Evolutionary conservation across 768 basidiomycete genomes (phyloP).

Genomic region (Asterophora parasitica): DNA sequence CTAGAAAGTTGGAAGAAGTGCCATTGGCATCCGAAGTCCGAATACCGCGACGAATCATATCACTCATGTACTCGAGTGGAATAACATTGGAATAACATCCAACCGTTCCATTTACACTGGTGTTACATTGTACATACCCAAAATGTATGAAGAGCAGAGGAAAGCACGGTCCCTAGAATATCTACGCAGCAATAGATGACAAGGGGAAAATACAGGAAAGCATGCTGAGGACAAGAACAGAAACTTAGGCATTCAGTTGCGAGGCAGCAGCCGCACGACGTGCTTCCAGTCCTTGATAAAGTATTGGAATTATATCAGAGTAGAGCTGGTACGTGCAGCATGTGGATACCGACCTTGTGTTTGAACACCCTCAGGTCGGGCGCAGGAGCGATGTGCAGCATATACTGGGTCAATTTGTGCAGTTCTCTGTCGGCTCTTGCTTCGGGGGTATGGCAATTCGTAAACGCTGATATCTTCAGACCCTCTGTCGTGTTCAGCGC

Average conservation of each 20-base stretch:
- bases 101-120: too few relatives aligned
- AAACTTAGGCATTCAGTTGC: constrained; percentile 2
- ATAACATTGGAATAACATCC: too few relatives aligned
- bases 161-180: too few relatives aligned
- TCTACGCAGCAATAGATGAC: not conserved
- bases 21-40: too few relatives aligned
- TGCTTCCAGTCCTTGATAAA: constrained; percentile 46
- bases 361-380: constrained; percentile 60
- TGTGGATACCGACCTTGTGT: constrained; percentile 53
- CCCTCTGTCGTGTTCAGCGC: constrained; percentile 83
- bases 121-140: too few relatives aligned
- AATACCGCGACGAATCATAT: not conserved
- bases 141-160: too few relatives aligned
- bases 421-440: constrained; percentile 67
- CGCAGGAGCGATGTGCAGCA: constrained; percentile 55
- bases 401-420: constrained; percentile 56
- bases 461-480: constrained; percentile 79
- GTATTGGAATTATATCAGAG: not conserved
- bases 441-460: constrained; percentile 65
- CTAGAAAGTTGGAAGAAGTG: not conserved
- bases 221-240: not conserved
- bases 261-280: constrained; percentile 36
- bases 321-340: not conserved
- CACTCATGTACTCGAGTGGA: too few relatives aligned
- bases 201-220: not conserved